Evolutionary conservation across 2,329 filamentous ascomycete species (phyloP).

Genomic region (Dothideomycetidae sp.): DNA sequence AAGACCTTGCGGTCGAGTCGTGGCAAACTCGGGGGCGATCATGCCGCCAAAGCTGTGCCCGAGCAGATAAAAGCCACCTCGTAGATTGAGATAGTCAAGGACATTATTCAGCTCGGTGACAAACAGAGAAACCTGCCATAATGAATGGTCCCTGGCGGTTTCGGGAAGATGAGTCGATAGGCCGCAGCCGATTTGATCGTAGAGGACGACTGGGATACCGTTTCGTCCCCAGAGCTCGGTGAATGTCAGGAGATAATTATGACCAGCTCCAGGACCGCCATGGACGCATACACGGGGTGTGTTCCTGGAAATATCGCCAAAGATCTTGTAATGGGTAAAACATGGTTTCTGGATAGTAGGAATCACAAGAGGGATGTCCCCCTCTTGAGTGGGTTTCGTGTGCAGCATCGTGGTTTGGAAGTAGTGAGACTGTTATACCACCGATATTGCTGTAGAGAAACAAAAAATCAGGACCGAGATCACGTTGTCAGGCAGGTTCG

Average conservation of each 20-base stretch:
- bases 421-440: too few species aligned
- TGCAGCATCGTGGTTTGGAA: too few species aligned
- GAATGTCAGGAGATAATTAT: constrained; percentile 25
- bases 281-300: constrained; percentile 28
- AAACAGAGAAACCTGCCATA: constrained; percentile 38
- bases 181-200: constrained; percentile 41
- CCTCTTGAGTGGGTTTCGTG: constrained; percentile 1
- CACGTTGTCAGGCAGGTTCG: too few species aligned
- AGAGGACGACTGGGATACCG: constrained; percentile 35
- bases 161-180: constrained; percentile 35
- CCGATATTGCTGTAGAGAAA: too few species aligned
- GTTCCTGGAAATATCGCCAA: constrained; percentile 22
- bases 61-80: constrained; percentile 28
- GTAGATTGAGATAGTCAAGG: constrained; percentile 27
- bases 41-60: constrained; percentile 43
- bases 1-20: constrained; percentile 23
- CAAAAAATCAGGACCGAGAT: too few species aligned
- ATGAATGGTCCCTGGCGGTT: constrained; percentile 30
- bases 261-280: constrained; percentile 33
- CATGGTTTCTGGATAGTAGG: constrained; percentile 22
- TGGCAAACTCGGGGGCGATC: constrained; percentile 32
- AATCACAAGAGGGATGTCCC: constrained; percentile 21
- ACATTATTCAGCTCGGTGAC: constrained; percentile 37
- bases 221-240: constrained; percentile 23
- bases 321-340: constrained; percentile 28